These are phyloP conservation scores for Knoxdaviesia capensis DNA, from an alignment of 2,329 filamentous ascomycete species.

Conservation along the genomic window DNA sequence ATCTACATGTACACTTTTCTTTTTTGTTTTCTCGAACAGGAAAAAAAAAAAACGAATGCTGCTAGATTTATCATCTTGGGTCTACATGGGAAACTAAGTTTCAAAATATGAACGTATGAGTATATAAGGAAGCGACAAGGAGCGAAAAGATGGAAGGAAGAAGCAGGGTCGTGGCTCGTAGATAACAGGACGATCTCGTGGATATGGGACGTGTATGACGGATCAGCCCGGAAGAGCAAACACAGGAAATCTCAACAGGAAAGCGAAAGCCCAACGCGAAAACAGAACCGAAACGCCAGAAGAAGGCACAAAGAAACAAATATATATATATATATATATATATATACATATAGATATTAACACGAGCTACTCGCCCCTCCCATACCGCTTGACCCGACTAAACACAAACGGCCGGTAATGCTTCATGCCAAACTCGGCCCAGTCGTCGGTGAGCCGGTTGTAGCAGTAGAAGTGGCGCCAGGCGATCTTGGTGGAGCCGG, in stretches of 20 bases:
- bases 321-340: constrained; percentile 1
- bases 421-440: constrained; percentile 54
- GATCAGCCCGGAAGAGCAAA: no score
- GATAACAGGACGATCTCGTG: no score
- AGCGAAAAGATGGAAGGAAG: no score
- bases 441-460: constrained; percentile 76
- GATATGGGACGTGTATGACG: no score
- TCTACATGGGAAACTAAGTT: neutral
- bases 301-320: no score
- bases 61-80: neutral
- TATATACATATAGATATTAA: neutral
- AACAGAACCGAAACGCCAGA: no score
- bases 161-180: no score
- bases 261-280: no score
- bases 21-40: neutral
- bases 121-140: no score
- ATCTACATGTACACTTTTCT: neutral
- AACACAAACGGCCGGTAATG: constrained; percentile 48
- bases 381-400: constrained; percentile 44
- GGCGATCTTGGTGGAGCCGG: constrained; percentile 63
- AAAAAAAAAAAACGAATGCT: neutral
- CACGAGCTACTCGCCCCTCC: constrained; percentile 19
- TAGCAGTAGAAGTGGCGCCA: constrained; percentile 91
- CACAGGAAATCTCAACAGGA: no score
- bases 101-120: no score